Base-by-base conservation (phyloP, 768 basidiomycete species). In the Rhodotorula sphaerocarpa region DNA sequence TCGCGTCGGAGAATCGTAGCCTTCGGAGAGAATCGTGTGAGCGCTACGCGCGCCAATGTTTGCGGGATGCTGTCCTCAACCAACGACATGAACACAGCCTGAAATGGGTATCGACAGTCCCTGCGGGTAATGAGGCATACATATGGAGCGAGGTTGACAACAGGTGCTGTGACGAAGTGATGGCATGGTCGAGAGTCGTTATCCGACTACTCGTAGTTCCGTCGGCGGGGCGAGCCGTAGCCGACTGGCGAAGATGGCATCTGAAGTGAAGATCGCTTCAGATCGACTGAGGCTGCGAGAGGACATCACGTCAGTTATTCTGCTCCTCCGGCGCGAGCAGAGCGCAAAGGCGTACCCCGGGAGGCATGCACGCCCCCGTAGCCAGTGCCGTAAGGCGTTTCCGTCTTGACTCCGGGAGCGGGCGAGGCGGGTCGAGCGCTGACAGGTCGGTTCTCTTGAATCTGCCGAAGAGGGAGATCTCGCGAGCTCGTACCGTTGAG, bases 191-290 rank as follows among this genome's bases (percentile, higher is more conserved):
- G n/a, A n/a, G n/a, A n/a, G n/a, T n/a, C n/a, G n/a, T n/a, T n/a
- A n/a, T n/a, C n/a, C 36, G 36, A 39, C 36, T 39, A 57, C 50
- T 63, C 55, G 61, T 57, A 57, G 53, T 57, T 57, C 20, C 61
- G 45, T 12, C 61, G 33, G 7, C 55, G 50, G 7, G 61, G 61
- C 23, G 61, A 63, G 51, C 46, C 52, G 15, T 55, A 50, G 1
- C 53, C 51, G n/a, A 50, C 45, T 3, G 61, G 56, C 16, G 63
- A 45, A 7, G 63, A 36, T 7, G 51, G 47, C 25, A 45, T 56
- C 44, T 65, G 63, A 2, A 59, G 36, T 5, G 63, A 65, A 1
- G 54, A 53, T 1, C 63, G 63, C 50, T 65, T 65, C 48, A 65
- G 30, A 30, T 65, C 63, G 54, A 65, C 55, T 23, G 63, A 65